These are phyloP conservation scores for Physaria fendleri DNA, from an alignment of 345 rosid genomes.

Conservation along the genomic window DNA sequence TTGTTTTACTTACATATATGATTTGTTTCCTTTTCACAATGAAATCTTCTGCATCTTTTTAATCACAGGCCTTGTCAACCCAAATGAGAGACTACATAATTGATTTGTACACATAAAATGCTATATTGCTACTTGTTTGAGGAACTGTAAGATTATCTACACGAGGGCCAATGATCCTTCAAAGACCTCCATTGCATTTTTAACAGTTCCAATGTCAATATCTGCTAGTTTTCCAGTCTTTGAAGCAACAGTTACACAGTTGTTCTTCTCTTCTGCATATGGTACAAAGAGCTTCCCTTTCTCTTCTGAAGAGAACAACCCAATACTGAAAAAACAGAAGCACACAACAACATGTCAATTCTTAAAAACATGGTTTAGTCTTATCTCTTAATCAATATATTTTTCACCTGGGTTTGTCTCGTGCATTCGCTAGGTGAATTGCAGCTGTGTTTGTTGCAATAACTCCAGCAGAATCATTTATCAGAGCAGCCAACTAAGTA, in stretches of 20 bases:
- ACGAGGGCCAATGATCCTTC: conserved; percentile 65
- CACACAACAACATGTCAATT: background rate
- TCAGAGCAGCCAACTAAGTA: conserved; percentile 74
- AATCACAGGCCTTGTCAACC: background rate
- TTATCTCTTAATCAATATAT: background rate
- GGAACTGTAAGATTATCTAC: conserved; percentile 24
- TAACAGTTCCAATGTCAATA: conserved; percentile 50
- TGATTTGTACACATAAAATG: conserved; percentile 14
- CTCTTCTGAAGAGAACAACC: conserved; percentile 65
- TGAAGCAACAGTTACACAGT: conserved; percentile 50
- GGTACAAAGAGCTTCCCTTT: conserved; percentile 67
- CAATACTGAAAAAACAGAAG: conserved; percentile 48
- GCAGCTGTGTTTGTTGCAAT: conserved; percentile 91
- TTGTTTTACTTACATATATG: conserved; percentile 1
- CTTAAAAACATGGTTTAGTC: background rate
- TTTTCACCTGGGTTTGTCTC: conserved; percentile 66
- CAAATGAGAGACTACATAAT: background rate
- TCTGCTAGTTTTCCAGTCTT: conserved; percentile 64
- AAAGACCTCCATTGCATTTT: conserved; percentile 57
- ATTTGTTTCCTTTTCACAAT: conserved; percentile 9
- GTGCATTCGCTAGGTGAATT: conserved; percentile 77
- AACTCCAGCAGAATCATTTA: conserved; percentile 86
- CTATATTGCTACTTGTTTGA: conserved; percentile 14
- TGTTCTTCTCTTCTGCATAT: conserved; percentile 56
- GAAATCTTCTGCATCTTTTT: background rate